These are phyloP conservation scores for Aulographum hederae DNA, from an alignment of 2,329 filamentous ascomycete genomes.

Conservation along the genomic window DNA sequence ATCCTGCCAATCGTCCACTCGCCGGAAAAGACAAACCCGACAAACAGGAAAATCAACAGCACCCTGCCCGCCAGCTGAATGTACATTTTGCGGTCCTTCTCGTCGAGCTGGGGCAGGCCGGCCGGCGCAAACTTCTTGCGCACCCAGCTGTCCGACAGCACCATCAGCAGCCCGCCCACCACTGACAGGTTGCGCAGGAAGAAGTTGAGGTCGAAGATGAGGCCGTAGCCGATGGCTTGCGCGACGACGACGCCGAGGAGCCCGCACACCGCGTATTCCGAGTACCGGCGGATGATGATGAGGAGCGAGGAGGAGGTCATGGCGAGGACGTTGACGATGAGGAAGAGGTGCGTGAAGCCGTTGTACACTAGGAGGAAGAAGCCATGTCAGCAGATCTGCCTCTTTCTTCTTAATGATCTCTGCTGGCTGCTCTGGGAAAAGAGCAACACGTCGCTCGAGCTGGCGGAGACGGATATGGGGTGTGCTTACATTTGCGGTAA, in stretches of 20 bases:
- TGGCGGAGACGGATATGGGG: no score
- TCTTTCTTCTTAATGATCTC: no score
- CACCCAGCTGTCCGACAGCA: slow-evolving; percentile 93
- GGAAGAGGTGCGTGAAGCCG: slow-evolving; percentile 82
- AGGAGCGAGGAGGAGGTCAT: slow-evolving; percentile 70
- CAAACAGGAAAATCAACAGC: slow-evolving; percentile 89
- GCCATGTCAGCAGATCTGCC: no score
- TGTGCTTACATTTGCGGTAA: slow-evolving; percentile 70
- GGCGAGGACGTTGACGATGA: slow-evolving; percentile 72
- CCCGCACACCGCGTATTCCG: slow-evolving; percentile 79
- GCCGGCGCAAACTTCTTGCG: slow-evolving; percentile 95
- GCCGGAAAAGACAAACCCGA: slow-evolving; percentile 91
- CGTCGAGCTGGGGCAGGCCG: slow-evolving; percentile 80
- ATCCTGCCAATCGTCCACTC: slow-evolving; percentile 84
- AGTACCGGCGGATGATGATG: slow-evolving; percentile 83
- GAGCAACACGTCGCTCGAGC: no score
- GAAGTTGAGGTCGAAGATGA: slow-evolving; percentile 99
- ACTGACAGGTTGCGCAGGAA: slow-evolving; percentile 98
- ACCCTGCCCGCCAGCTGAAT: slow-evolving; percentile 95
- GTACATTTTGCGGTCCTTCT: slow-evolving; percentile 99
- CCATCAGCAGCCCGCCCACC: slow-evolving; percentile 93
- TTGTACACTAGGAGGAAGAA: slow-evolving; percentile 51
- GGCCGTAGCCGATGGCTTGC: slow-evolving; percentile 87
- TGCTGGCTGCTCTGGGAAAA: no score
- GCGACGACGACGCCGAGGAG: slow-evolving; percentile 82